Base-by-base conservation (phyloP, 495 filamentous ascomycete species). In the Stereocaulon alpinum region DNA sequence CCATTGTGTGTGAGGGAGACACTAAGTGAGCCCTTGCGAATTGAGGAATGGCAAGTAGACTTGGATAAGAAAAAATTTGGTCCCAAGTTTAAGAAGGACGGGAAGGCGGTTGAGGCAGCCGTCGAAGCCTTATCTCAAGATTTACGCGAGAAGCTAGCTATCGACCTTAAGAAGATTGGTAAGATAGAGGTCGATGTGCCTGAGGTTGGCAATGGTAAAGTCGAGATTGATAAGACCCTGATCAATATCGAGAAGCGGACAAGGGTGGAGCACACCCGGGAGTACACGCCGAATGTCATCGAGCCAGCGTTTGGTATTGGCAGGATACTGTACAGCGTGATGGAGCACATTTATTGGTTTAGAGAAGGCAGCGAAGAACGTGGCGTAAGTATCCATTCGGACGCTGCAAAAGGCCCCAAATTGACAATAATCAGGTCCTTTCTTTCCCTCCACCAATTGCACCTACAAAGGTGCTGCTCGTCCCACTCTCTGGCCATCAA, bases 281-380 rank as follows among this genome's bases (percentile, higher is more conserved):
- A 90, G 68, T 91, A 86, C 73, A 89, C 82, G 1, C 88, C 88
- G 30, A 90, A 89, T 63, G 86, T 92, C 30, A 90, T 92, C 58
- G 87, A 92, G 73, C 88, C 88, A 1, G 90, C 87, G 10, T 92
- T 92, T 66, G 87, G 88, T 72, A 88, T 92, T 63, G 87, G 88
- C 51, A 79, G 87, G 52, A 89, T 91, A 41, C 69, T 91, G 51
- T 90, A 89, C 74, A 81, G 81, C 63, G 71, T 90, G 64, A 82
- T 89, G 55, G 87, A 92, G 73, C 88, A 92, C 69, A 78, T 77
- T 63, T 91, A 86, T 77, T 92, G 86, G 87, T 82, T 78, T 34
- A 79, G 86, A 48, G 74, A 78, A 48, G 79, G 78, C 42, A 82
- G 84, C 63, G 79, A 80, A 57, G 81, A 81, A 22, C 80, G 86